Evolutionary conservation across 1,139 yeast species (phyloP).

Genomic region (Candida labiduridarum): DNA sequence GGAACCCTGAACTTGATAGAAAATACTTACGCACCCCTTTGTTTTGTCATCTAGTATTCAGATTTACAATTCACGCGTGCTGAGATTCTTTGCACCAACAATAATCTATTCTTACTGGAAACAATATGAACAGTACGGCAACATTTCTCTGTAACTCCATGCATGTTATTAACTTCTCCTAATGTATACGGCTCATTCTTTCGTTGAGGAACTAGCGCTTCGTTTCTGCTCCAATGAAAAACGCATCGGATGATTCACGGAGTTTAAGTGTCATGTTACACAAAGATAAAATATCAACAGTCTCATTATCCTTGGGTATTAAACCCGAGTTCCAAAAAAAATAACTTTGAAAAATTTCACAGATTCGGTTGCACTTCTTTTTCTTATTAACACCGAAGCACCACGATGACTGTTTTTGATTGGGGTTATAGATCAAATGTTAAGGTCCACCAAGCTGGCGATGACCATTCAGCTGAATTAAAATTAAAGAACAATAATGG

Average conservation of each 20-base stretch:
- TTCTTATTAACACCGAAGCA: not conserved
- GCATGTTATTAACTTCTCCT: too few species aligned
- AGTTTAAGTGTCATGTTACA: not conserved
- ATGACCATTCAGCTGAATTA: constrained; percentile 22
- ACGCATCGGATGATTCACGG: not conserved
- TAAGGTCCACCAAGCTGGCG: constrained; percentile 27
- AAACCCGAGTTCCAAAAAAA: not conserved
- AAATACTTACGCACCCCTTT: too few species aligned
- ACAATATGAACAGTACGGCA: too few species aligned
- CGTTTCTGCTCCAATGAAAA: not conserved
- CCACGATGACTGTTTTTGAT: constrained; percentile 18
- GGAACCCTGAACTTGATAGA: too few species aligned
- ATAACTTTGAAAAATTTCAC: not conserved
- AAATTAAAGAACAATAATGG: constrained; percentile 17
- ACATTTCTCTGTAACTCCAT: too few species aligned
- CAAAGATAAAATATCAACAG: not conserved
- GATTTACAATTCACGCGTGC: too few species aligned
- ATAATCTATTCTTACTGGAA: too few species aligned
- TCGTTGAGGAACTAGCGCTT: too few species aligned
- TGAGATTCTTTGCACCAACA: too few species aligned
- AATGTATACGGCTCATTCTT: too few species aligned
- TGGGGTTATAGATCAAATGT: constrained; percentile 48
- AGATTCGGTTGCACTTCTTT: not conserved
- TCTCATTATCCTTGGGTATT: not conserved
- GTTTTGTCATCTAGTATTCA: too few species aligned